Evolutionary conservation across 2,329 filamentous ascomycete genomes (phyloP).

Genomic region (Beauveria pseudobassiana): DNA sequence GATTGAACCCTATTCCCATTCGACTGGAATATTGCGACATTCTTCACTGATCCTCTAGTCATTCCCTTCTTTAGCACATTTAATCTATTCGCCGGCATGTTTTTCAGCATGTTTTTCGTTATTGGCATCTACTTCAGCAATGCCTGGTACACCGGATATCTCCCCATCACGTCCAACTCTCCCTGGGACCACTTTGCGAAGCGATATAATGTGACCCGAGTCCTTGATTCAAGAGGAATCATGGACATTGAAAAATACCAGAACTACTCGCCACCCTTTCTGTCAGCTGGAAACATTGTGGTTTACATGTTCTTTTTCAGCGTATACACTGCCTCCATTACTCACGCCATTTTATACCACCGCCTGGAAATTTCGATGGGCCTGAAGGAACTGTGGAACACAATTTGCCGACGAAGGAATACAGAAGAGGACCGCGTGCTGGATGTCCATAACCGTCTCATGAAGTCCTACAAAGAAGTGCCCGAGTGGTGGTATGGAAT

Average conservation of each 20-base stretch:
- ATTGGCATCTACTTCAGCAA: slow-evolving; percentile 35
- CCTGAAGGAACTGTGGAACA: slow-evolving; percentile 19
- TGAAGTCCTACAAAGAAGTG: slow-evolving; percentile 24
- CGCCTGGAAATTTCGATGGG: slow-evolving; percentile 22
- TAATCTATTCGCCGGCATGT: slow-evolving; percentile 28
- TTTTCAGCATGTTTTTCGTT: slow-evolving; percentile 31
- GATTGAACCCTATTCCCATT: slow-evolving; percentile 30
- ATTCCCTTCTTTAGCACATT: slow-evolving; percentile 31
- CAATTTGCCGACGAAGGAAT: slow-evolving; percentile 16
- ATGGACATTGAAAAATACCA: slow-evolving; percentile 32
- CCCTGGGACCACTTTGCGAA: slow-evolving; percentile 36
- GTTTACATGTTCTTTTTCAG: slow-evolving; percentile 24
- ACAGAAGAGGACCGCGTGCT: slow-evolving; percentile 12
- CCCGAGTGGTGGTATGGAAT: slow-evolving; percentile 37
- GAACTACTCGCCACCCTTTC: slow-evolving; percentile 34
- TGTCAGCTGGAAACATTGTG: slow-evolving; percentile 19
- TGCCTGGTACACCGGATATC: slow-evolving; percentile 34
- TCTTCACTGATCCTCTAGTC: slow-evolving; percentile 23
- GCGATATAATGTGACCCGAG: slow-evolving; percentile 26
- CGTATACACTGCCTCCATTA: slow-evolving; percentile 21
- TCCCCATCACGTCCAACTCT: slow-evolving; percentile 37
- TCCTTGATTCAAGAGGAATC: slow-evolving; percentile 29
- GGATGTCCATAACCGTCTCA: slow-evolving; percentile 26
- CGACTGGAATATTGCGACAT: slow-evolving; percentile 31
- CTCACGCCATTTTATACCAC: slow-evolving; percentile 23